Evolutionary conservation across 768 basidiomycete species (phyloP).

Genomic region (Tricholoma furcatifolium): DNA sequence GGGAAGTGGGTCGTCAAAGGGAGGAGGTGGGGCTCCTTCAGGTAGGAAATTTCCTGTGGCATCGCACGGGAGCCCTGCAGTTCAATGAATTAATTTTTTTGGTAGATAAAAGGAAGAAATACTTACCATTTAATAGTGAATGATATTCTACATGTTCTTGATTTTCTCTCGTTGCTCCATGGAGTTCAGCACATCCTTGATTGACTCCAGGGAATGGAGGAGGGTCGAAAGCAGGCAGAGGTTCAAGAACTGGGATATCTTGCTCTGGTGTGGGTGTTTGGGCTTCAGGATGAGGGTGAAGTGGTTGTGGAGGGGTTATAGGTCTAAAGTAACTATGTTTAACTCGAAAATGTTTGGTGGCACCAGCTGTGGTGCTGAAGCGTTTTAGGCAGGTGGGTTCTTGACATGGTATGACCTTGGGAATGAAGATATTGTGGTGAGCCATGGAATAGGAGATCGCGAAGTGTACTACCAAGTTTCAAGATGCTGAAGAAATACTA

Average conservation of each 20-base stretch:
- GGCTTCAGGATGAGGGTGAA: no score
- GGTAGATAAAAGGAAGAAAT: background rate
- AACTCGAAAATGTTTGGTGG: background rate
- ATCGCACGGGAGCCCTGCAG: constrained; percentile 3
- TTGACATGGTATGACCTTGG: background rate
- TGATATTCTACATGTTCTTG: background rate
- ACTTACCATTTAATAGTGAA: constrained; percentile 1
- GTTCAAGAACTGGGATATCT: no score
- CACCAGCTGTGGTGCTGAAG: background rate
- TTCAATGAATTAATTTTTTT: no score
- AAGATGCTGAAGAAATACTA: no score
- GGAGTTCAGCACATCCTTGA: background rate
- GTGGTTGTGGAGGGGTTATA: no score
- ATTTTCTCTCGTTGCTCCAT: background rate
- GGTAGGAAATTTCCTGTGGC: background rate
- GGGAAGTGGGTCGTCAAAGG: background rate
- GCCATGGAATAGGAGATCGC: background rate
- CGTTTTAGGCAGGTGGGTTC: background rate
- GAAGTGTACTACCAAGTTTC: no score
- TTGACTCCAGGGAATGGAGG: background rate
- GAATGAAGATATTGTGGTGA: background rate
- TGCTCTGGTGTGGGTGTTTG: no score
- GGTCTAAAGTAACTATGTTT: background rate
- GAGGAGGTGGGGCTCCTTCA: background rate
- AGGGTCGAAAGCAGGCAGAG: no score